A percentile compares a stretch with the other conserved stretches of the same genome.
These are phyloP conservation scores for Plasmodium fragile DNA, from an alignment of 169 alveolate genomes.

Conservation along the genomic window DNA sequence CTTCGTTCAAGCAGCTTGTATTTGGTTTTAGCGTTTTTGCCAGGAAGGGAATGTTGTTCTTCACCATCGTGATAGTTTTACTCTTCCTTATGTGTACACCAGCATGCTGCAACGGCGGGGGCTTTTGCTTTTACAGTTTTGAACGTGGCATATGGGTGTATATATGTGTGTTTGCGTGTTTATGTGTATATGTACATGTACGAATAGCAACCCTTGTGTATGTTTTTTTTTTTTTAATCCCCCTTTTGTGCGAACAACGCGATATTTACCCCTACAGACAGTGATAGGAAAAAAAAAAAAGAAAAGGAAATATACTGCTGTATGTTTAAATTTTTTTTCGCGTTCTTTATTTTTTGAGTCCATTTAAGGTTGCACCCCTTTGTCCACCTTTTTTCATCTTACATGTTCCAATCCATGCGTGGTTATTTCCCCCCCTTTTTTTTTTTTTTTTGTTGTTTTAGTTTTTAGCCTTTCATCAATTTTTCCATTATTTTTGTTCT, in stretches of 20 bases:
- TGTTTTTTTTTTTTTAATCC: not conserved
- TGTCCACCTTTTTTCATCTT: not conserved
- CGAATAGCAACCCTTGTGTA: not conserved
- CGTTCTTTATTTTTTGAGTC: conserved; percentile 21
- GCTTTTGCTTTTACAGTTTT: not conserved
- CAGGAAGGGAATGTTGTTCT: not conserved
- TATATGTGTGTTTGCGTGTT: not conserved
- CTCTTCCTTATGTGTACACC: not conserved
- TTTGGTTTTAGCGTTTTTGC: not conserved
- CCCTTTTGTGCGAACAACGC: conserved; percentile 8
- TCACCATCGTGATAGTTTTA: not conserved
- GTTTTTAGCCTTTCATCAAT: conserved; percentile 23
- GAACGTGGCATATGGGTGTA: not conserved
- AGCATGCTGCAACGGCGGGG: not conserved
- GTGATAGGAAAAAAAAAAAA: not conserved
- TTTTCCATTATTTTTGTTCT: conserved; percentile 11
- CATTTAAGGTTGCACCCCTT: not conserved
- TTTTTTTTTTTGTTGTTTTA: conserved; percentile 34
- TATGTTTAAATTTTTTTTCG: conserved; percentile 17
- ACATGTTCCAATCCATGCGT: not conserved
- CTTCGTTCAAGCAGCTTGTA: not conserved
- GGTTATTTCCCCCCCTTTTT: not conserved
- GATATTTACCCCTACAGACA: conserved; percentile 4
- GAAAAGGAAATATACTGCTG: not conserved
- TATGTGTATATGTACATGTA: not conserved